These are phyloP conservation scores for Globisporangium parvum DNA, from an alignment of 352 stramenopile genomes.

Conservation along the genomic window DNA sequence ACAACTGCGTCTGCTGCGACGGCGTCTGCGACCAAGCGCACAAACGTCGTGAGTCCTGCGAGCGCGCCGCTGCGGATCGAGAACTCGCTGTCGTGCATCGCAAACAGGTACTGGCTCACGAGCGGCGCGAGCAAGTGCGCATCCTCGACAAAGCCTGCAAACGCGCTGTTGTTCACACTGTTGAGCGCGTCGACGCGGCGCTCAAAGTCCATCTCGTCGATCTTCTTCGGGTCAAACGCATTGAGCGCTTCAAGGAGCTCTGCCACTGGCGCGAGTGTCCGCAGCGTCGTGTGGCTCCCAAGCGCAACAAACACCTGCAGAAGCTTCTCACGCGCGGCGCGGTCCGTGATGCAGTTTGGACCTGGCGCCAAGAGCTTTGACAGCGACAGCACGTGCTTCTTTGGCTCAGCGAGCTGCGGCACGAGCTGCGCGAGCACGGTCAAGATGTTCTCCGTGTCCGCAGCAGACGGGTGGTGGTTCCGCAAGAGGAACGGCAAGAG, in stretches of 20 bases:
- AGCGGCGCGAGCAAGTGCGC: conserved; percentile 70
- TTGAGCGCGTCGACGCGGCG: conserved; percentile 73
- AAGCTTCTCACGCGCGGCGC: conserved; percentile 49
- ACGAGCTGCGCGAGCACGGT: conserved; percentile 73
- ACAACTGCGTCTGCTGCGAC: conserved; percentile 14
- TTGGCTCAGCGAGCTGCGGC: conserved; percentile 57
- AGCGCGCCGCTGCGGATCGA: conserved; percentile 75
- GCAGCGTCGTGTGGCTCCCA: conserved; percentile 29
- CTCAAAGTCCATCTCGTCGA: conserved; percentile 85
- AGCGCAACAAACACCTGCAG: conserved; percentile 68
- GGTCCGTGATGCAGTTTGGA: conserved; percentile 65
- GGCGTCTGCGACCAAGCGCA: conserved; percentile 33
- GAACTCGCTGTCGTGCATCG: conserved; percentile 81
- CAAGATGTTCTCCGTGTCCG: conserved; percentile 81
- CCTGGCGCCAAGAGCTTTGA: conserved; percentile 72
- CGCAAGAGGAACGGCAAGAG: conserved; percentile 78
- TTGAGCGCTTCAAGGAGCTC: conserved; percentile 57
- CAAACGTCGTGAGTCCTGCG: conserved; percentile 46
- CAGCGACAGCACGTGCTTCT: conserved; percentile 71
- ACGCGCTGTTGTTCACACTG: conserved; percentile 51
- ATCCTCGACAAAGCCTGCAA: conserved; percentile 51
- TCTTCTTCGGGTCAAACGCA: conserved; percentile 68
- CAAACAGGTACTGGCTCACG: conserved; percentile 71
- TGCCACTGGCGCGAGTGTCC: conserved; percentile 32
- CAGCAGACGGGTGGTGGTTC: conserved; percentile 66